Evolutionary conservation across 164 flowering plant genomes (phyloP), one percentile per base, ranked within the genome.

Genomic region (Piper betle): DNA sequence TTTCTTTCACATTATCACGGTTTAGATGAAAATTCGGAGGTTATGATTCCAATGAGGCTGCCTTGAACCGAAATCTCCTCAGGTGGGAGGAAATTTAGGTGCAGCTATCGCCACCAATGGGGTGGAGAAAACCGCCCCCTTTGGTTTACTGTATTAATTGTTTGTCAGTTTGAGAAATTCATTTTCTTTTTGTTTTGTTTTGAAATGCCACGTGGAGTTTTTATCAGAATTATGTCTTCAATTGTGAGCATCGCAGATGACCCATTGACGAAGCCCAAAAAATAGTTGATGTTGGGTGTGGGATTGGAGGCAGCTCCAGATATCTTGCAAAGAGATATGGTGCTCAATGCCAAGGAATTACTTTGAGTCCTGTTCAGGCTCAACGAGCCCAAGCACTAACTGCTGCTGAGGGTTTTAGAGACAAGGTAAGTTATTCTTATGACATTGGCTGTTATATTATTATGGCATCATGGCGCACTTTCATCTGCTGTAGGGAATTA

Each of bases 231-330:
- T 15, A 46, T 37, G 6, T 39, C 11, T 4, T 10, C n/a, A 8
- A 40, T 16, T 39, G 8, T 55, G 59, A 15, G 10, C 25, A 50
- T 66, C 63, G 67, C 77, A 80, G 93, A 80, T 59, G 84, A 81
- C 43, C 62, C 74, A 39, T n/a, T 9, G 38, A 70, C 69, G 66
- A 65, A 57, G 67, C 96, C 96, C 6, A 78, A 68, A 68, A 75
- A 10, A 73, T 89, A 50, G 91, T 93, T 50, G 98, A 93, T 73
- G 94, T 93, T 53, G 97, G 98, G 50, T 93, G 98, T 79, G 97
- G 98, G 39, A 87, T 89, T 53, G 98, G 98, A 39, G 98, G 98
- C 39, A 89, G 97, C 71, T 87, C 98, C 0, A 79, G 97, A 64
- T 93, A 93, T 76, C 59, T 93, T 8, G 88, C 98, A 5, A 76